phyloP scores from a whole-genome alignment of 2,329 filamentous ascomycete species.

The Exserohilum rostratum region DNA sequence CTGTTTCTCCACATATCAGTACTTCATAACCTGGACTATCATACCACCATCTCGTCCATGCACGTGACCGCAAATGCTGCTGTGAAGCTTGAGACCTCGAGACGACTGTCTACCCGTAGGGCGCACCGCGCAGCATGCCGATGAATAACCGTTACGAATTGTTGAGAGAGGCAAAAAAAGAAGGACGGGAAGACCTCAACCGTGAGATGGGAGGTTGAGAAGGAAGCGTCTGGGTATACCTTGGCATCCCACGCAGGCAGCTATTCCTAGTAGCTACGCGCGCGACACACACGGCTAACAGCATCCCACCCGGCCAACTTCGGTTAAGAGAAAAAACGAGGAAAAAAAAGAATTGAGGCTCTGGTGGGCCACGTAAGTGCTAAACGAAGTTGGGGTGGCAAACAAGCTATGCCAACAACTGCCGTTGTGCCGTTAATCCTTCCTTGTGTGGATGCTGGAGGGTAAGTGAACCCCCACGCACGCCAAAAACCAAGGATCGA shows the following conservation, averaged over 20 bases:
- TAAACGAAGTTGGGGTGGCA: conserved; percentile 8
- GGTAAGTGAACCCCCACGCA: conserved; percentile 15
- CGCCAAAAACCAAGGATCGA: conserved; percentile 6
- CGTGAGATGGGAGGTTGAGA: conserved; percentile 20
- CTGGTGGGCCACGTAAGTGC: not conserved
- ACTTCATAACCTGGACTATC: conserved; percentile 1
- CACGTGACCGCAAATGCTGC: not conserved
- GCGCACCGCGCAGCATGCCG: not conserved
- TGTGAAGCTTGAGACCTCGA: conserved; percentile 5
- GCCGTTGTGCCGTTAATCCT: conserved; percentile 2
- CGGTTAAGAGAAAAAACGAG: not conserved
- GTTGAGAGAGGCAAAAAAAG: conserved; percentile 23
- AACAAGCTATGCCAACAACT: conserved; percentile 14
- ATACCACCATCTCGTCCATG: not conserved
- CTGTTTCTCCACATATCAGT: too few species aligned
- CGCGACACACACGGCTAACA: conserved; percentile 12
- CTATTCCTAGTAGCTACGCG: conserved; percentile 22
- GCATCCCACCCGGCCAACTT: conserved; percentile 30
- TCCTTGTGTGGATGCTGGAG: conserved; percentile 1
- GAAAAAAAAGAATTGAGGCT: conserved; percentile 20
- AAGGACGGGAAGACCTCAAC: conserved; percentile 2
- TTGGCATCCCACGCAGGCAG: conserved; percentile 35
- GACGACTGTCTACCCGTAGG: not conserved
- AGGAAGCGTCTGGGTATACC: conserved; percentile 15
- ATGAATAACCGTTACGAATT: conserved; percentile 3